Percentiles rank a stretch among this genome's conserved stretches.
Conservation (phyloP, 2,329 filamentous ascomycete species). For the Cordyceps javanica region DNA sequence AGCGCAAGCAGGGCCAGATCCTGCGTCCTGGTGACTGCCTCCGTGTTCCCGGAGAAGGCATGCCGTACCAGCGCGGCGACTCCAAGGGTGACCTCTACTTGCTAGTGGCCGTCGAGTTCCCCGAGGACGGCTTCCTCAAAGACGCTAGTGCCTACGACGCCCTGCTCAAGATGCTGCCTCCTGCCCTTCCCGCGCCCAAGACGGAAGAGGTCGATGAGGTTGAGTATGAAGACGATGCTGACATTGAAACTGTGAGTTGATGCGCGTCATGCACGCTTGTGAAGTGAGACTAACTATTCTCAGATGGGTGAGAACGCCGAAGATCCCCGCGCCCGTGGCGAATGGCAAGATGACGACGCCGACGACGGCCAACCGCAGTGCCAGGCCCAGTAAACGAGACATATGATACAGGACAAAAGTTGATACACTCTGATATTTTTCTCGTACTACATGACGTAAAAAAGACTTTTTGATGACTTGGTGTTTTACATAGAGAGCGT, state of each 20-base stretch:
- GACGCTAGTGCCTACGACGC: slow-evolving; percentile 64
- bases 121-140: slow-evolving; percentile 75
- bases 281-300: background rate
- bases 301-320: slow-evolving; percentile 67
- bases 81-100: slow-evolving; percentile 81
- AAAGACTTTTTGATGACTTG: background rate
- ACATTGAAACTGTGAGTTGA: slow-evolving; percentile 65
- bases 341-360: slow-evolving; percentile 68
- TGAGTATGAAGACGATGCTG: slow-evolving; percentile 73
- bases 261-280: slow-evolving; percentile 3
- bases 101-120: slow-evolving; percentile 79
- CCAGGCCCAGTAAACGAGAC: slow-evolving; percentile 56
- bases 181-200: slow-evolving; percentile 52
- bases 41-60: slow-evolving; percentile 83
- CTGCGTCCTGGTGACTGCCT: slow-evolving; percentile 78
- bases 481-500: slow-evolving; percentile 1
- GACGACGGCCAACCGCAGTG: slow-evolving; percentile 64
- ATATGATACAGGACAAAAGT: background rate
- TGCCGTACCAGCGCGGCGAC: slow-evolving; percentile 87
- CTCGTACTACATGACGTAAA: background rate
- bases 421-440: background rate
- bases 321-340: slow-evolving; percentile 58
- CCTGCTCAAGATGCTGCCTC: slow-evolving; percentile 70
- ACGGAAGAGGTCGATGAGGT: slow-evolving; percentile 81
- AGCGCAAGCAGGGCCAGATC: slow-evolving; percentile 74